Percentiles rank a stretch among this genome's conserved stretches.
Conservation (phyloP, 768 basidiomycete species). For the Cubamyces lactineus region DNA sequence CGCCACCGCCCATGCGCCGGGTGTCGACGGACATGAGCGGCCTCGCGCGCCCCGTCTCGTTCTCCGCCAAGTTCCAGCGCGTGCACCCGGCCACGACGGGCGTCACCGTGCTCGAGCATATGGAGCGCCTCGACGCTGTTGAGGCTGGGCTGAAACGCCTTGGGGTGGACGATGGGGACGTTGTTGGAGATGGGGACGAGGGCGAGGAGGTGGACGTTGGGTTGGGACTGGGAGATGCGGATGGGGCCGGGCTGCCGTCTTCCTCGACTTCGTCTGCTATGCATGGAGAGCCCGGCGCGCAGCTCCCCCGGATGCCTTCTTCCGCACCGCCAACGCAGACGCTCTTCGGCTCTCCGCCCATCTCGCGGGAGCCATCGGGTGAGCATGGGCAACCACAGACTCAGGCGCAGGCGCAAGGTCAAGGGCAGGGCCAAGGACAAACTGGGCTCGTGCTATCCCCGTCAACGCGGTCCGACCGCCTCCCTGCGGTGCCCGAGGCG, state of each 20-base stretch:
- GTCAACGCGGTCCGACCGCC: constrained; percentile 54
- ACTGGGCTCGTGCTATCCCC: constrained; percentile 40
- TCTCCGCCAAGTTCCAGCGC: constrained; percentile 80
- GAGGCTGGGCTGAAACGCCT: constrained; percentile 78
- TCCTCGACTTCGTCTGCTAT: no score
- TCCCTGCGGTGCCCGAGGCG: constrained; percentile 59
- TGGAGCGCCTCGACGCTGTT: constrained; percentile 83
- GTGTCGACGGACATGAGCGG: constrained; percentile 66
- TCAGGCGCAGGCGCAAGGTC: no score
- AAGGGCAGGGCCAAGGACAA: no score
- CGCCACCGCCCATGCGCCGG: constrained; percentile 63
- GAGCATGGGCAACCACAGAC: constrained; percentile 4
- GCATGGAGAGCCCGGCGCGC: not conserved
- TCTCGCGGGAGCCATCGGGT: constrained; percentile 8
- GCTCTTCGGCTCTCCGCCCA: constrained; percentile 13
- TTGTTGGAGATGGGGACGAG: constrained; percentile 53
- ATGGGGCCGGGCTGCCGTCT: no score
- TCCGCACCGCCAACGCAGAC: constrained; percentile 21
- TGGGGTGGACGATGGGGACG: constrained; percentile 58
- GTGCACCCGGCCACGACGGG: constrained; percentile 88
- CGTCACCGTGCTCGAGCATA: constrained; percentile 81
- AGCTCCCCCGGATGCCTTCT: constrained; percentile 3
- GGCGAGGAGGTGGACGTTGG: constrained; percentile 66
- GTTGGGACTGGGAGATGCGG: no score
- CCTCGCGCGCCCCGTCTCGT: constrained; percentile 74